Percentiles rank a stretch among this genome's conserved stretches.
phyloP scores from a whole-genome alignment of 495 filamentous ascomycete genomes.

The Achaetomiella virescens region DNA sequence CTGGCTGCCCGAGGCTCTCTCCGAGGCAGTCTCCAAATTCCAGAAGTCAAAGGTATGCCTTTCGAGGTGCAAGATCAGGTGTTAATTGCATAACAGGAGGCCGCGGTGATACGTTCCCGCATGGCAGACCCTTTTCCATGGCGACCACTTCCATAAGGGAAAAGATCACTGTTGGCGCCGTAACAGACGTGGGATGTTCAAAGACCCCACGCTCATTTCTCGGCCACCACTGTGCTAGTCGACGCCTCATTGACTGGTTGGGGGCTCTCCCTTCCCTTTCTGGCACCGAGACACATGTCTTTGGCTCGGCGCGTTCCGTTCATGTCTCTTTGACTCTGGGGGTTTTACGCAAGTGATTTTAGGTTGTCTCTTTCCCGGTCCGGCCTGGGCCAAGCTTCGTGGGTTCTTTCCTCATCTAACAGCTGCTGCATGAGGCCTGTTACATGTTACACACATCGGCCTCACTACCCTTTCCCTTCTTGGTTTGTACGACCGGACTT shows the following conservation, averaged over 20 bases:
- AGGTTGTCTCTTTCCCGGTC: too few species aligned
- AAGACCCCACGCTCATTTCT: neutral
- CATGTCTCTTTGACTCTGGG: neutral
- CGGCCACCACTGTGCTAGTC: neutral
- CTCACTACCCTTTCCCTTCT: neutral
- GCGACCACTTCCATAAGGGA: too few species aligned
- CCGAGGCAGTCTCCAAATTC: too few species aligned
- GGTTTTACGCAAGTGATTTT: neutral
- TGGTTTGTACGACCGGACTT: slow-evolving; percentile 4
- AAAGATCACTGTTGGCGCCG: too few species aligned
- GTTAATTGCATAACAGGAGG: too few species aligned
- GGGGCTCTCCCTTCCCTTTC: slow-evolving; percentile 7
- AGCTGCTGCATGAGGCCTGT: neutral
- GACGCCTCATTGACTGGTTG: neutral
- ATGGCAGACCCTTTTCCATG: too few species aligned
- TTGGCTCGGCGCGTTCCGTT: neutral
- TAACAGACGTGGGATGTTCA: neutral
- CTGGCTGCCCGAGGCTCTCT: too few species aligned
- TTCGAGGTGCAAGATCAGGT: too few species aligned
- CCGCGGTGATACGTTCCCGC: too few species aligned
- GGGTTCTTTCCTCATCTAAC: neutral
- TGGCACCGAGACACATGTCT: slow-evolving; percentile 1
- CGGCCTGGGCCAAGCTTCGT: too few species aligned
- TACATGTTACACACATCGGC: neutral
- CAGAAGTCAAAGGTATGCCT: too few species aligned